Evolutionary conservation across 2,329 filamentous ascomycete genomes (phyloP).

Genomic region (Mycocentrospora acerina): DNA sequence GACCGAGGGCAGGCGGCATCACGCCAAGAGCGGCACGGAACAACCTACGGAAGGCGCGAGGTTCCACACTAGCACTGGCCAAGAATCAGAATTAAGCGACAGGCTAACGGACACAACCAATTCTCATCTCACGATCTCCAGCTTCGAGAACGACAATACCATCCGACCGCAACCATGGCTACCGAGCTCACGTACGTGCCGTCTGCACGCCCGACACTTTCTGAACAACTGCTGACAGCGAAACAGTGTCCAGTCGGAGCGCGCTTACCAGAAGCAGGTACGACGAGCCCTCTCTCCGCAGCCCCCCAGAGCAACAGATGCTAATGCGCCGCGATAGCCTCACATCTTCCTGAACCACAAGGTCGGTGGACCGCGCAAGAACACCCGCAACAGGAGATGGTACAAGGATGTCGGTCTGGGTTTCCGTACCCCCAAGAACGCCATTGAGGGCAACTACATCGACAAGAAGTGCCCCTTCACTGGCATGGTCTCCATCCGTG

Average conservation of each 20-base stretch:
- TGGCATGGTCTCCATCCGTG: constrained; percentile 98
- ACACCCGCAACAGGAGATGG: constrained; percentile 70
- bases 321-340: constrained; percentile 64
- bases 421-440: constrained; percentile 97
- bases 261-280: constrained; percentile 90
- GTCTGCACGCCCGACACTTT: constrained; percentile 5
- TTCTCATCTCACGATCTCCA: constrained; percentile 15
- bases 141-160: constrained; percentile 36
- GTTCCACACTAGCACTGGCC: no score
- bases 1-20: no score
- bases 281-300: constrained; percentile 18
- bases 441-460: constrained; percentile 99
- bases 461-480: constrained; percentile 99
- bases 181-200: constrained; percentile 46
- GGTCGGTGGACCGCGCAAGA: constrained; percentile 64
- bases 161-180: constrained; percentile 45
- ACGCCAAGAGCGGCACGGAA: no score
- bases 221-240: constrained; percentile 27
- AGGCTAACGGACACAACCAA: constrained; percentile 19
- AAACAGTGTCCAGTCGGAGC: constrained; percentile 98
- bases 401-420: constrained; percentile 99
- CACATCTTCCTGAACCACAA: constrained; percentile 99
- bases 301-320: constrained; percentile 19
- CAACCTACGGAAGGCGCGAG: no score
- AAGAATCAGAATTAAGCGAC: background rate